phyloP scores from a whole-genome alignment of 768 basidiomycete genomes.

The Cystofilobasidium ferigula region DNA sequence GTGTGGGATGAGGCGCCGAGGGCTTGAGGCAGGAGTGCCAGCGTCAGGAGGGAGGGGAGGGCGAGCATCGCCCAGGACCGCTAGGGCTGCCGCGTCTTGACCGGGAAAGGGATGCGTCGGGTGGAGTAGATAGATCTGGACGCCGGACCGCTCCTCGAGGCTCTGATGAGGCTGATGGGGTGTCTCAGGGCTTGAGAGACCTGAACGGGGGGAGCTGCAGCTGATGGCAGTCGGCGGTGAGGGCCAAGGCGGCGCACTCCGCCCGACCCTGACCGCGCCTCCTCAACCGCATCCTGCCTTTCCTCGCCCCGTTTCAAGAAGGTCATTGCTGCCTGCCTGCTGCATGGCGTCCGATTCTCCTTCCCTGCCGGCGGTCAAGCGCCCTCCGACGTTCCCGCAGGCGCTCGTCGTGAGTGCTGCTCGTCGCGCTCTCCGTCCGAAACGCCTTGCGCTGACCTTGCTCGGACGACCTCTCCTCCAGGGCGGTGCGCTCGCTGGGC shows the following conservation, averaged over 20 bases:
- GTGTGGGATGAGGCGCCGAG: not conserved
- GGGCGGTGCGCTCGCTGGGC: constrained; percentile 85
- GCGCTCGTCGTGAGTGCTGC: constrained; percentile 24
- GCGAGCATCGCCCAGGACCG: not conserved
- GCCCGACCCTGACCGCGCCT: too few relatives aligned
- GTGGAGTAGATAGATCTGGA: too few relatives aligned
- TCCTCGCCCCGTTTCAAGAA: too few relatives aligned
- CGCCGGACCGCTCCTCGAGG: too few relatives aligned
- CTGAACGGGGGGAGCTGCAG: too few relatives aligned
- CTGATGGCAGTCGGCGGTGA: too few relatives aligned
- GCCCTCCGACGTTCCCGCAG: constrained; percentile 21
- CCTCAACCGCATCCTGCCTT: too few relatives aligned
- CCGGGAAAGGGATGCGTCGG: too few relatives aligned
- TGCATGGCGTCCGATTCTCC: constrained; percentile 1
- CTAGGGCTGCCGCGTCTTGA: not conserved
- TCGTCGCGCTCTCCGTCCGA: not conserved
- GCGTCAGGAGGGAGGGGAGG: not conserved
- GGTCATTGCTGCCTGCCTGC: too few relatives aligned
- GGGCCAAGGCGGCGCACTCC: too few relatives aligned
- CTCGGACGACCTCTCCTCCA: constrained; percentile 31
- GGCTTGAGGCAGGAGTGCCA: not conserved
- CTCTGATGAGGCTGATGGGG: too few relatives aligned
- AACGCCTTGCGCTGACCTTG: not conserved
- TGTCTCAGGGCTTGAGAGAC: too few relatives aligned
- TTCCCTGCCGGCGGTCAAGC: not conserved